Conservation (phyloP, 208 protist genomes). For the Trypanosoma scelopori region DNA sequence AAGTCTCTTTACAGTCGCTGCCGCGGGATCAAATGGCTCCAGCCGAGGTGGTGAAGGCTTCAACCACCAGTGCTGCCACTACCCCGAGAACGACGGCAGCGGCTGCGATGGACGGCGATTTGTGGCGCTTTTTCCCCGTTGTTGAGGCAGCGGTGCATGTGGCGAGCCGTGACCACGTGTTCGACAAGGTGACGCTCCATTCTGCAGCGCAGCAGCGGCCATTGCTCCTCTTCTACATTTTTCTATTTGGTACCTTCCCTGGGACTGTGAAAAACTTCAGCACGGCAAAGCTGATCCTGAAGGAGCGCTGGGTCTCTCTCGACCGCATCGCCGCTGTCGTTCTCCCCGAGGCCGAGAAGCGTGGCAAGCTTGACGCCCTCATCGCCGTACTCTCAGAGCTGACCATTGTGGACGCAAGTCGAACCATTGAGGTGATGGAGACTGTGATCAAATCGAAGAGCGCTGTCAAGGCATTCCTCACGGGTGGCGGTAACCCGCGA, state of each 20-base stretch:
- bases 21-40: constrained; percentile 43
- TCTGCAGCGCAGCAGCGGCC: constrained; percentile 64
- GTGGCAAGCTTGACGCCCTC: constrained; percentile 55
- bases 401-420: constrained; percentile 50
- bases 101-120: constrained; percentile 53
- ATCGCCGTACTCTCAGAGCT: constrained; percentile 84
- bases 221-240: constrained; percentile 67
- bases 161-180: constrained; percentile 72
- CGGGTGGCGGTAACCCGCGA: constrained; percentile 66
- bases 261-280: constrained; percentile 85
- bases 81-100: constrained; percentile 5
- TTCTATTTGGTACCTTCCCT: constrained; percentile 64
- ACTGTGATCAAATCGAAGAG: constrained; percentile 71
- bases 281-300: constrained; percentile 63
- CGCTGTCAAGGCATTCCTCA: constrained; percentile 64
- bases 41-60: constrained; percentile 45
- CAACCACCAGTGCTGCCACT: background rate
- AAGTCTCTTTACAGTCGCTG: constrained; percentile 68
- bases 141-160: constrained; percentile 84
- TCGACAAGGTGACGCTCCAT: constrained; percentile 73
- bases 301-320: constrained; percentile 48
- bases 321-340: constrained; percentile 63
- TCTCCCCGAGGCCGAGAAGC: constrained; percentile 69
- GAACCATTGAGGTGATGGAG: constrained; percentile 73
- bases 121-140: constrained; percentile 80